phyloP scores from a whole-genome alignment of 345 rosid species.

The Microcos paniculata region DNA sequence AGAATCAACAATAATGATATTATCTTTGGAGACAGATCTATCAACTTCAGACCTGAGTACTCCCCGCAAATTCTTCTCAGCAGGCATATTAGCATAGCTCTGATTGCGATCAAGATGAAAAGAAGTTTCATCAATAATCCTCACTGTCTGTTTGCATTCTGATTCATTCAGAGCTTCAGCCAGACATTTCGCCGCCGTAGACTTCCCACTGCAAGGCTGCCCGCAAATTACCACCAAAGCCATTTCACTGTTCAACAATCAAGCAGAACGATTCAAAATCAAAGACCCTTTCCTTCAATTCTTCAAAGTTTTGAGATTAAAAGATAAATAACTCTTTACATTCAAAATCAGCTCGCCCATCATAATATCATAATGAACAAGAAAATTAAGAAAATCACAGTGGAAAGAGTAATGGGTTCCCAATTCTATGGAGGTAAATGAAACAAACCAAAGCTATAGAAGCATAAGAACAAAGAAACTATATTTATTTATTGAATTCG shows the following conservation, averaged over 20 bases:
- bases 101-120: slow-evolving; percentile 90
- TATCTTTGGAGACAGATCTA: slow-evolving; percentile 88
- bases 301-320: background rate
- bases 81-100: slow-evolving; percentile 84
- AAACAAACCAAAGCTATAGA: too few relatives aligned
- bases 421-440: background rate
- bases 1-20: slow-evolving; percentile 81
- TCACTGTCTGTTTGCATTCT: slow-evolving; percentile 54
- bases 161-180: slow-evolving; percentile 67
- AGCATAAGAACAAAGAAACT: too few relatives aligned
- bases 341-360: background rate
- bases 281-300: background rate
- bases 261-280: background rate
- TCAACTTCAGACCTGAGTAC: slow-evolving; percentile 95
- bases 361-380: background rate
- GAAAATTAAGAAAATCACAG: background rate
- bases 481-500: too few relatives aligned
- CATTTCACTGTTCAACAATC: slow-evolving; percentile 34
- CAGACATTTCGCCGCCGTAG: slow-evolving; percentile 59
- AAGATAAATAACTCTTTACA: background rate
- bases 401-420: background rate
- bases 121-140: slow-evolving; percentile 69
- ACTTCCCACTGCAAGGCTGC: slow-evolving; percentile 96
- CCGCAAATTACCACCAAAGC: slow-evolving; percentile 93
- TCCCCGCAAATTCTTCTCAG: slow-evolving; percentile 93